Base-by-base conservation (phyloP, 768 basidiomycete genomes). In the Dioszegia hungarica region DNA sequence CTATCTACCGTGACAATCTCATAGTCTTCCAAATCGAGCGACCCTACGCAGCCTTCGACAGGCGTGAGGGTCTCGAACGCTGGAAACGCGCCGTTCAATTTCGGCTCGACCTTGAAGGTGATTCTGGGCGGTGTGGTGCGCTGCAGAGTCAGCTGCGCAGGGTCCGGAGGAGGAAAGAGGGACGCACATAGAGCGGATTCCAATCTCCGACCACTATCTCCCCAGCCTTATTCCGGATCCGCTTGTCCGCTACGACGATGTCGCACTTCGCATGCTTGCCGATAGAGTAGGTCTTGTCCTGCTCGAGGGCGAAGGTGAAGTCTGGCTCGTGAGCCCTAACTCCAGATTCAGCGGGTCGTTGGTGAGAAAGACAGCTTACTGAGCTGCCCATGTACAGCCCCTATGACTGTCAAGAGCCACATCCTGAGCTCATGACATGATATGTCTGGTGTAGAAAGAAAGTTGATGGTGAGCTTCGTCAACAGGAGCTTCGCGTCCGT, bases 281-380 rank as follows among this genome's bases (percentile, higher is more conserved):
- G 12, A 73, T 48, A 2, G 54, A 56, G 38, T 73, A 73, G 24
- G 51, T 51, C 20, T 57, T 58, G 20, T 60, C 57, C 49, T 65
- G 64, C 43, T 66, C 60, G 20, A 72, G 59, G 14, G 48, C 65
- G 43, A 67, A 69, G n/a, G 70, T 61, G 60, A 69, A 72, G 38
- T 52, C 70, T 72, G 50, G 5, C 8, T 28, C 31, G 19, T 49
- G 24, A 49, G 48, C 28, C 17, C n/a, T 10, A 20, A 5, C 12
- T 47, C n/a, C 29, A 14, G n/a, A n/a, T n/a, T n/a, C 12, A 3
- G 38, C 28, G 22, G n/a, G n/a, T n/a, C n/a, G n/a, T n/a, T 9
- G 17, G 33, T 14, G 33, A 3, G 6, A 17, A 25, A 20, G 4
- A 14, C 10, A 43, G 41, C 52, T 44, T 17, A 68, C 66, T 36